Conservation (phyloP, 192 early-diverging fungal species). For the Coemansia sp. region DNA sequence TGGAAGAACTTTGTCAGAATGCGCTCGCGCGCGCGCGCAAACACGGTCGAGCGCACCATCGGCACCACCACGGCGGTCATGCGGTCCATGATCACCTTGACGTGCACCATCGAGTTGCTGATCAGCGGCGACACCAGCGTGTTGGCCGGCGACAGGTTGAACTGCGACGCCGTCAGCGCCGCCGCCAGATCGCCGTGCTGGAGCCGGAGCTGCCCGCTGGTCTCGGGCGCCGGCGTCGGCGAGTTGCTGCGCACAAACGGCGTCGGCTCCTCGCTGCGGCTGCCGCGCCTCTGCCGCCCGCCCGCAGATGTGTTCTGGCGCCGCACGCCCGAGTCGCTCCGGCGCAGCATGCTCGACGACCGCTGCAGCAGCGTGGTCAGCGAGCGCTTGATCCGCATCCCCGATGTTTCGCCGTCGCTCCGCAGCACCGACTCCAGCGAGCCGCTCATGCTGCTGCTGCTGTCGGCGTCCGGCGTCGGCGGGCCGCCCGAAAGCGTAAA, state of each 20-base stretch:
- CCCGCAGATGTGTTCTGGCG: background rate
- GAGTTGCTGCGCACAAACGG: slow-evolving; percentile 4
- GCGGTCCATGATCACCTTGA: slow-evolving; percentile 42
- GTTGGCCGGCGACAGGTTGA: slow-evolving; percentile 15
- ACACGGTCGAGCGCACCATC: slow-evolving; percentile 39
- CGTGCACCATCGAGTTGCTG: slow-evolving; percentile 47
- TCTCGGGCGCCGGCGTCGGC: background rate
- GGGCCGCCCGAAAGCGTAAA: slow-evolving; percentile 8
- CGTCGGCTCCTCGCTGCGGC: slow-evolving; percentile 7
- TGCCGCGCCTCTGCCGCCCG: background rate
- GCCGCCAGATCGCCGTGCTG: slow-evolving; percentile 3
- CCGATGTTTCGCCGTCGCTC: background rate
- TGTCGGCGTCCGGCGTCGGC: slow-evolving; percentile 12
- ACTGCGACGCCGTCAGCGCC: slow-evolving; percentile 30
- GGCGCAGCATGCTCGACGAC: slow-evolving; percentile 34
- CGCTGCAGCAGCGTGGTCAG: slow-evolving; percentile 38
- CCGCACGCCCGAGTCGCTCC: slow-evolving; percentile 5
- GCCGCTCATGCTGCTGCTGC: slow-evolving; percentile 6
- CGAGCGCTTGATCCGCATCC: slow-evolving; percentile 39
- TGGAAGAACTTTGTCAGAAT: slow-evolving; percentile 47
- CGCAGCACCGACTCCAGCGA: slow-evolving; percentile 19
- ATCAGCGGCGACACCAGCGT: slow-evolving; percentile 28
- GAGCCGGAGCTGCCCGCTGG: background rate
- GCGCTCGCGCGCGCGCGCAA: slow-evolving; percentile 45
- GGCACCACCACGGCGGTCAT: slow-evolving; percentile 23